These are phyloP conservation scores for Periconia sp. DNA, from an alignment of 2,329 filamentous ascomycete genomes.

Conservation along the genomic window DNA sequence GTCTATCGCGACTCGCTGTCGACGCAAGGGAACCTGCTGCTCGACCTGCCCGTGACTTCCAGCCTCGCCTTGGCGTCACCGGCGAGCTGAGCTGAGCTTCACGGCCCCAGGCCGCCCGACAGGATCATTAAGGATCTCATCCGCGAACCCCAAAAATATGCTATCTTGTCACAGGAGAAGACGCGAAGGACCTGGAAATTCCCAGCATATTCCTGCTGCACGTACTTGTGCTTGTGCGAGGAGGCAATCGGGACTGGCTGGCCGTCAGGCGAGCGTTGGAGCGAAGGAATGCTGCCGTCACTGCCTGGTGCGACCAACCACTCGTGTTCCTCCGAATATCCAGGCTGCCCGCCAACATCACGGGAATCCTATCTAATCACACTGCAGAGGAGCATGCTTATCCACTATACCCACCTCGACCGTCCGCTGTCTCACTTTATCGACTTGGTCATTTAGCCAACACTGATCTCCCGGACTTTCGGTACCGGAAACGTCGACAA, in stretches of 20 bases:
- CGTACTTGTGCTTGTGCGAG: too few species aligned
- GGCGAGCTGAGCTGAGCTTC: neutral
- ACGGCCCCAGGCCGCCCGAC: too few species aligned
- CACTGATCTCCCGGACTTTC: constrained; percentile 12
- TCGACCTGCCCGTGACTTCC: neutral
- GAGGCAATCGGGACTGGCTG: too few species aligned
- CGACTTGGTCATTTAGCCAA: constrained; percentile 18
- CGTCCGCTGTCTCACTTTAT: constrained; percentile 9
- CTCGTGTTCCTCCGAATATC: constrained; percentile 4
- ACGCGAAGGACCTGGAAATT: too few species aligned
- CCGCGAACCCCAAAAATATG: too few species aligned
- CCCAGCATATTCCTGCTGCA: too few species aligned
- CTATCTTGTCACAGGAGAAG: too few species aligned
- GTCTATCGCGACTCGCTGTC: too few species aligned
- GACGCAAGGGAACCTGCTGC: too few species aligned
- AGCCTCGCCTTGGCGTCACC: neutral
- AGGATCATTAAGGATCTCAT: too few species aligned
- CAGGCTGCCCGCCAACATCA: constrained; percentile 2
- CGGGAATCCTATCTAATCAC: constrained; percentile 5
- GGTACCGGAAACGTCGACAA: constrained; percentile 12
- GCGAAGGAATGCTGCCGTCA: neutral
- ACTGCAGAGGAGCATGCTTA: constrained; percentile 6
- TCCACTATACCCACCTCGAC: constrained; percentile 1
- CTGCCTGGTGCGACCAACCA: neutral
- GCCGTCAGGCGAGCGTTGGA: too few species aligned